Evolutionary conservation across 805 yeast genomes (phyloP).

Genomic region (Candida glaebosa): DNA sequence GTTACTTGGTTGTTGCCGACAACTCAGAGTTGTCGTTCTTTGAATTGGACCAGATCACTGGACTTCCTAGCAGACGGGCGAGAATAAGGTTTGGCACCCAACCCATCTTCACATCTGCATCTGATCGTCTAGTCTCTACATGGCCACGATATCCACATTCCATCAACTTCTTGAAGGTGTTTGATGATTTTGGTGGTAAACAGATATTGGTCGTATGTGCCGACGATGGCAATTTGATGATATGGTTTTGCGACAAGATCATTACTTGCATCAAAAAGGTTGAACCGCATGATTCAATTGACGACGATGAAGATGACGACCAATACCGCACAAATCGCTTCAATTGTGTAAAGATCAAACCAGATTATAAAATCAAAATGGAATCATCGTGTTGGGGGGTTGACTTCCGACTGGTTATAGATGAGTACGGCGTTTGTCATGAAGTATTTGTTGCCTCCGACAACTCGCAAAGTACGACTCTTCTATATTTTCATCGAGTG

Average conservation of each 20-base stretch:
- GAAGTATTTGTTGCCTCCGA: conserved; percentile 49
- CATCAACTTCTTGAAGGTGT: conserved; percentile 45
- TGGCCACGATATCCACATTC: conserved; percentile 56
- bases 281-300: conserved; percentile 6
- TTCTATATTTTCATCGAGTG: conserved; percentile 31
- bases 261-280: conserved; percentile 12
- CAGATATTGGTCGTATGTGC: conserved; percentile 47
- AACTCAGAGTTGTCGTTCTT: conserved; percentile 34
- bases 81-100: conserved; percentile 37
- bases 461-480: conserved; percentile 45
- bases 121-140: conserved; percentile 43
- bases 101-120: conserved; percentile 37
- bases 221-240: conserved; percentile 52
- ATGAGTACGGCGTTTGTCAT: conserved; percentile 15
- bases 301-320: conserved; percentile 8
- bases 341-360: conserved; percentile 18
- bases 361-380: conserved; percentile 28
- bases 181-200: conserved; percentile 28
- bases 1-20: conserved; percentile 27
- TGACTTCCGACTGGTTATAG: conserved; percentile 34
- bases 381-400: conserved; percentile 62
- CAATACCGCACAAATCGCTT: conserved; percentile 9
- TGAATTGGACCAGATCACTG: conserved; percentile 24
- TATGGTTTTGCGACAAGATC: conserved; percentile 32
- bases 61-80: conserved; percentile 23